phyloP scores from a whole-genome alignment of 2,329 filamentous ascomycete genomes.

The Phoma sp. region DNA sequence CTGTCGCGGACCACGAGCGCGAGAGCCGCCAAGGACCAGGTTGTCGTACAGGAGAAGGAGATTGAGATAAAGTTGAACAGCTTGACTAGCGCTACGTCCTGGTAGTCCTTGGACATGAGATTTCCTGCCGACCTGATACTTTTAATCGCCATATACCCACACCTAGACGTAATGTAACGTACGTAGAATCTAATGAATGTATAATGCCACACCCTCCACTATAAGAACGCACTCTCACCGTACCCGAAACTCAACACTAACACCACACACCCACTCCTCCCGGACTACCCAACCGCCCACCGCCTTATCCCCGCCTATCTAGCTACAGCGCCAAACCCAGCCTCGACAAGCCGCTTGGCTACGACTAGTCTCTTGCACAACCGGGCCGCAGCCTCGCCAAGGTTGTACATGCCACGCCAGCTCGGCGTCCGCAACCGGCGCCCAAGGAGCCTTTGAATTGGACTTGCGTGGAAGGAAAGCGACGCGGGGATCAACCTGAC shows the following conservation, averaged over 20 bases:
- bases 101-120: neutral
- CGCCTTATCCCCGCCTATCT: neutral
- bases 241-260: neutral
- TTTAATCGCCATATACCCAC: slow-evolving; percentile 10
- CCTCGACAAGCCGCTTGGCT: neutral
- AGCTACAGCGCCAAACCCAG: neutral
- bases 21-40: slow-evolving; percentile 17
- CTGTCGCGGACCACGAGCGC: slow-evolving; percentile 28
- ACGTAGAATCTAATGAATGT: neutral
- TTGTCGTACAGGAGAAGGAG: slow-evolving; percentile 22
- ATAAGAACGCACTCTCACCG: no score
- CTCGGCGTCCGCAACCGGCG: no score
- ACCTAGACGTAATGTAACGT: slow-evolving; percentile 3
- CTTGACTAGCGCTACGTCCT: slow-evolving; percentile 9
- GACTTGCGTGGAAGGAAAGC: no score
- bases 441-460: no score
- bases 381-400: neutral
- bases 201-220: neutral
- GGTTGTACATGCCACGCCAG: no score
- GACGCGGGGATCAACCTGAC: no score
- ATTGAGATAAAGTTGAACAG: slow-evolving; percentile 13
- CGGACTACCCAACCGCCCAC: neutral
- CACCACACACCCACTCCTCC: neutral
- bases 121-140: neutral
- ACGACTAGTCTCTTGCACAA: neutral